phyloP scores from a whole-genome alignment of 2,329 filamentous ascomycete species.

The Sordariomycetes sp. region DNA sequence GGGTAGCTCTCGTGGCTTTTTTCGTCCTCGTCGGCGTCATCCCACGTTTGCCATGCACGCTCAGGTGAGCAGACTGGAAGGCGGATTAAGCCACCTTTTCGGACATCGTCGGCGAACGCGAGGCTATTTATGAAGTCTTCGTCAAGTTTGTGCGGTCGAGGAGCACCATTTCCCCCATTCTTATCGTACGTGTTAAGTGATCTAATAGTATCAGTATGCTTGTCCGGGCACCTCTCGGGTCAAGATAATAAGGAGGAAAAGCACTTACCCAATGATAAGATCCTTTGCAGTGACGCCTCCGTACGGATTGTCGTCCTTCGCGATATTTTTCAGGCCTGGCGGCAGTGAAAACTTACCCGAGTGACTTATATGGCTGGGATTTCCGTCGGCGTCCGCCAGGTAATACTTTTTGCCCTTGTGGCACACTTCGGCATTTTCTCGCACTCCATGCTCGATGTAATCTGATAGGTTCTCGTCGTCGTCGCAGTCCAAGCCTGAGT shows the following conservation, averaged over 20 bases:
- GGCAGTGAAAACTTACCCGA: too few species aligned
- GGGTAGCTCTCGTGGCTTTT: constrained; percentile 17
- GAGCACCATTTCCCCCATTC: too few species aligned
- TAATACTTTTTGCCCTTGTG: constrained; percentile 18
- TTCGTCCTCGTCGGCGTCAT: constrained; percentile 10
- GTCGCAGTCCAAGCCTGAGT: constrained; percentile 18
- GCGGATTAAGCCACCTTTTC: constrained; percentile 22
- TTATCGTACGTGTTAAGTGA: too few species aligned
- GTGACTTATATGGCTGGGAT: too few species aligned
- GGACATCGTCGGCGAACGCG: constrained; percentile 15
- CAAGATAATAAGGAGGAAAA: too few species aligned
- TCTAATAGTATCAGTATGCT: too few species aligned
- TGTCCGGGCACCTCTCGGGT: too few species aligned
- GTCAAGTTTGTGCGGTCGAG: too few species aligned
- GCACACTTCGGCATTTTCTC: constrained; percentile 15
- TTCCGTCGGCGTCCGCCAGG: constrained; percentile 16
- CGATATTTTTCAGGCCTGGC: too few species aligned
- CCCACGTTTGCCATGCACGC: constrained; percentile 21
- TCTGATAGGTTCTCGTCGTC: constrained; percentile 10
- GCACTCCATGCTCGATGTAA: constrained; percentile 13
- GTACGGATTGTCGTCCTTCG: too few species aligned
- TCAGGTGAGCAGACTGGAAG: constrained; percentile 27
- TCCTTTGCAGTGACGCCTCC: too few species aligned
- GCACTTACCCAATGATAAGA: too few species aligned
- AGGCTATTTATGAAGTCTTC: neutral